Conservation (phyloP, 2,329 filamentous ascomycete species). For the Didymella pinodella region DNA sequence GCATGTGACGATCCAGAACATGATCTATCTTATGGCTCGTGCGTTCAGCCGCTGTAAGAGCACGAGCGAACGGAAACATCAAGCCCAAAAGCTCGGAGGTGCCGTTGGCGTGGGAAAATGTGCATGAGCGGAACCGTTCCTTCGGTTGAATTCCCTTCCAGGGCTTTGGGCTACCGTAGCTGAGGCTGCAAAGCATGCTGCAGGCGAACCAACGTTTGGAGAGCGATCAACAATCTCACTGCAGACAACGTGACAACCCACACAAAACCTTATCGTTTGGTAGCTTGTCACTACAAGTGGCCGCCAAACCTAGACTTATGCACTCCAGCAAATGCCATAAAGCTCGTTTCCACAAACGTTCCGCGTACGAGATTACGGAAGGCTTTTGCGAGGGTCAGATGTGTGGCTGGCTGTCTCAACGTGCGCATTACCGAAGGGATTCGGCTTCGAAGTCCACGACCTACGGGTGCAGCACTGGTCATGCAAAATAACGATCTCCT, state of each 20-base stretch:
- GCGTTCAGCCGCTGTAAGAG: constrained; percentile 19
- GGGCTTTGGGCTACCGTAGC: constrained; percentile 1
- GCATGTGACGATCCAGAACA: constrained; percentile 14
- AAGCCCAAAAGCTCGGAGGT: constrained; percentile 6
- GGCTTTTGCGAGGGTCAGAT: background rate
- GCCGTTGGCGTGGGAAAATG: constrained; percentile 2
- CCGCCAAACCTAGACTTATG: constrained; percentile 4
- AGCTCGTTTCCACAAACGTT: constrained; percentile 10
- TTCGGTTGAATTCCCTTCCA: constrained; percentile 3
- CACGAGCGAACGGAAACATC: constrained; percentile 12
- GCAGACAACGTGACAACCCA: background rate
- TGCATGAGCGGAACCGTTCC: background rate
- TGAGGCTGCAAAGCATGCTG: constrained; percentile 7
- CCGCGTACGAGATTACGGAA: constrained; percentile 1
- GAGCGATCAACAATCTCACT: background rate
- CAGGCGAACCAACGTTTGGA: constrained; percentile 11
- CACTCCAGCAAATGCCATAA: constrained; percentile 9
- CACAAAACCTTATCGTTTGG: constrained; percentile 7
- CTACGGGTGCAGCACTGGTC: background rate
- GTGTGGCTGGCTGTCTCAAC: constrained; percentile 1
- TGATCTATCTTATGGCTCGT: constrained; percentile 15
- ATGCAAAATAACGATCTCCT: constrained; percentile 19
- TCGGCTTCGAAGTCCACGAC: constrained; percentile 1
- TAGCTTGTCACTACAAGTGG: background rate
- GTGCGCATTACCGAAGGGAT: background rate